Evolutionary conservation across 768 basidiomycete genomes (phyloP).

Genomic region (Pholiota microspora): DNA sequence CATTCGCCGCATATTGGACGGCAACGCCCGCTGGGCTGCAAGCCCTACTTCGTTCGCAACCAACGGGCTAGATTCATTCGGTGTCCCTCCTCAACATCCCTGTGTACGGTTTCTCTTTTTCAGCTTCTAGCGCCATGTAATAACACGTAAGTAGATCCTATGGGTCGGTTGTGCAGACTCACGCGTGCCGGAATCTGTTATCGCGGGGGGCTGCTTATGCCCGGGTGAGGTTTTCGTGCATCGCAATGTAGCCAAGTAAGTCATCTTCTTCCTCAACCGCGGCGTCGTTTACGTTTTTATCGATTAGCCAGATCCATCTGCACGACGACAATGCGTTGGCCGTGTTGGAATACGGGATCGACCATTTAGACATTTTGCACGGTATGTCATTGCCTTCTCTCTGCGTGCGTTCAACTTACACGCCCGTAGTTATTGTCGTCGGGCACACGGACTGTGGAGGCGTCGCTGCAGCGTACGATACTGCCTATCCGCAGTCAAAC

Average conservation of each 20-base stretch:
- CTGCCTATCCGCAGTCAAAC: not conserved
- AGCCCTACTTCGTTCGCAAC: no score
- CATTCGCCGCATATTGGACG: no score
- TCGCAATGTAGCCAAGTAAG: not conserved
- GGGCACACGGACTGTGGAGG: constrained; percentile 84
- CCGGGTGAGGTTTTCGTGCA: not conserved
- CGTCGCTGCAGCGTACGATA: constrained; percentile 34
- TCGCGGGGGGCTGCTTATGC: not conserved
- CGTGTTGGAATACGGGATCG: not conserved
- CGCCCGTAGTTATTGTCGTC: constrained; percentile 62
- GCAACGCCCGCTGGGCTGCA: no score
- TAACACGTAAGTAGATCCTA: not conserved
- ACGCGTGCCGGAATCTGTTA: not conserved
- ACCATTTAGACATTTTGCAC: not conserved
- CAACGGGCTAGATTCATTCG: no score
- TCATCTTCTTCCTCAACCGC: not conserved
- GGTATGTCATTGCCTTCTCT: not conserved
- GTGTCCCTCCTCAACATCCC: no score
- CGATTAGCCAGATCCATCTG: not conserved
- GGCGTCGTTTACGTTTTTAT: not conserved
- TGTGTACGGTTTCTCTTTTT: no score
- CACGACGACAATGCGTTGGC: not conserved
- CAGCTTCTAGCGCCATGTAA: no score
- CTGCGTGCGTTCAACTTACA: not conserved
- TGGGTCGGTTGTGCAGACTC: not conserved